Evolutionary conservation across 2,329 filamentous ascomycete genomes (phyloP).

Genomic region (Talaromyces sp.): DNA sequence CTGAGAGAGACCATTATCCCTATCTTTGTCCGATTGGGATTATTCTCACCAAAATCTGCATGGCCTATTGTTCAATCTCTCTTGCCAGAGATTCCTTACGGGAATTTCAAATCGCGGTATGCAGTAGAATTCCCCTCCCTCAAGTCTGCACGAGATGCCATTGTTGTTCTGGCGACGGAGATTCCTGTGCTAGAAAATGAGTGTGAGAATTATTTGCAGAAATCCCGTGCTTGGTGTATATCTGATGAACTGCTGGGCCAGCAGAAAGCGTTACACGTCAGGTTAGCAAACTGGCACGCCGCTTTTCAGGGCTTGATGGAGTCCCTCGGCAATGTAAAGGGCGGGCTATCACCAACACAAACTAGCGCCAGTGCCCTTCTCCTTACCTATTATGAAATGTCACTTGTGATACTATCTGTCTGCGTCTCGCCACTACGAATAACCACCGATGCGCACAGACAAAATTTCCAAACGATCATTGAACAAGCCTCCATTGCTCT

Average conservation of each 20-base stretch:
- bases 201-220: conserved; percentile 21
- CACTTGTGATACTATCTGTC: conserved; percentile 24
- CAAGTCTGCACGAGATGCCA: conserved; percentile 29
- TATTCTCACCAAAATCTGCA: conserved; percentile 19
- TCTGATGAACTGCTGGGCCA: conserved; percentile 16
- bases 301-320: conserved; percentile 25
- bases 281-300: conserved; percentile 27
- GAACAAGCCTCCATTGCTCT: conserved; percentile 29
- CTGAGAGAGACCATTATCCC: conserved; percentile 32
- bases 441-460: conserved; percentile 24
- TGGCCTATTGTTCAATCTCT: conserved; percentile 15
- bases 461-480: conserved; percentile 31
- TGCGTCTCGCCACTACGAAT: conserved; percentile 25
- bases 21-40: conserved; percentile 32
- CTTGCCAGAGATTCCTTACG: conserved; percentile 11
- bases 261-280: conserved; percentile 17
- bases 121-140: conserved; percentile 21
- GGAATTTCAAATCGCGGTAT: background rate
- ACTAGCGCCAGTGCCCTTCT: conserved; percentile 25
- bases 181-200: conserved; percentile 24
- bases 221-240: conserved; percentile 10
- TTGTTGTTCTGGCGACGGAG: conserved; percentile 28
- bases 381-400: conserved; percentile 27
- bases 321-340: background rate
- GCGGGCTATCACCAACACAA: conserved; percentile 16